Base-by-base conservation (phyloP, 1,284 basidiomycete genomes). In the Cutaneotrichosporon sp. region DNA sequence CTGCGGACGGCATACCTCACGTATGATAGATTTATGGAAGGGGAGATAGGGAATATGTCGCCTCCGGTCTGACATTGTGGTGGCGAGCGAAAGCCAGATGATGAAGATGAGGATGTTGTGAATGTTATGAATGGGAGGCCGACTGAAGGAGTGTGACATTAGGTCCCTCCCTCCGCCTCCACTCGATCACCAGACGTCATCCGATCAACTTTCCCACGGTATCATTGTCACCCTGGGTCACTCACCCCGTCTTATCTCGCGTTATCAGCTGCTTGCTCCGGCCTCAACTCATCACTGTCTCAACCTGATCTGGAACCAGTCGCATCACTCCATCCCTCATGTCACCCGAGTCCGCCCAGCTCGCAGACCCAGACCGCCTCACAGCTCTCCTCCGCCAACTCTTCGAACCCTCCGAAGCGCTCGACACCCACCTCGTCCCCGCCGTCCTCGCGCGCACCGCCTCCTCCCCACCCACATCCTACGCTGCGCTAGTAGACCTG, bases 401-500 rank as follows among this genome's bases (percentile, higher is more conserved):
- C 22, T 65, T 71, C 60, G 68, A 68, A 52, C 65, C 66, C 3
- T 63, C 67, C 5, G 47, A 50, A 3, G 33, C 60, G 0, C 58
- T 73, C 3, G 46, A 48, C 17, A 27, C 35, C 39, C 46, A 59
- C 17, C 63, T 71, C 34, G 61, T 68, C 29, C 65, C 70, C 32
- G 50, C 58, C 27, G 60, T 67, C 17, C 49, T 57, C 14, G 34
- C 45, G 10, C 53, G 55, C 16, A 49, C 65, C 5, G 46, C 57
- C 16, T 26, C 54, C 2, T 8, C 14, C 8, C 34, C 51, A 3
- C 61, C 71, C 5, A 45, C 55, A 7, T 61, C 81, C 6, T 88
- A 88, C 70, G 48, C 72, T 14, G 72, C 78, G 11, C 75, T 93
- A 52, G 79, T 93, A 61, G 80, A 85, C 63, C 63, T 76, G 9